These are phyloP conservation scores for Geum urbanum DNA, from an alignment of 306 rosid genomes.

Conservation along the genomic window DNA sequence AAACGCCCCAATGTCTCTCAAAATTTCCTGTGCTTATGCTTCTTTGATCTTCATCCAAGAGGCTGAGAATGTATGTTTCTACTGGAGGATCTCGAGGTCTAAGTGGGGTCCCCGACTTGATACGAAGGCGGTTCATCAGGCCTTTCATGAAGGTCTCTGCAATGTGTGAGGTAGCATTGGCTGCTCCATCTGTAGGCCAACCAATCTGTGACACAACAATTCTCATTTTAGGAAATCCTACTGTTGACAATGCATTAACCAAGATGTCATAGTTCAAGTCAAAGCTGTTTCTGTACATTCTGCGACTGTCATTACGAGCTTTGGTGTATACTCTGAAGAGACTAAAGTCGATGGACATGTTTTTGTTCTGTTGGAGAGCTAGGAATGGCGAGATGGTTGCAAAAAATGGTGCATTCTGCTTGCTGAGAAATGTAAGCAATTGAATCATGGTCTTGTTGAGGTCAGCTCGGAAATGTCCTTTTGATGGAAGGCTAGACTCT, in stretches of 20 bases:
- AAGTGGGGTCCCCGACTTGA: slow-evolving; percentile 66
- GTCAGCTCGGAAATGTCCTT: slow-evolving; percentile 66
- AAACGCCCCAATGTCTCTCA: slow-evolving; percentile 92
- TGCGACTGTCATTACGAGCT: slow-evolving; percentile 51
- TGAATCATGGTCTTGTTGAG: slow-evolving; percentile 78
- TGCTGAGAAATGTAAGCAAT: slow-evolving; percentile 73
- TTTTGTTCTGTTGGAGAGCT: slow-evolving; percentile 53
- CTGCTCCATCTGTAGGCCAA: slow-evolving; percentile 95
- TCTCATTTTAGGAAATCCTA: slow-evolving; percentile 60
- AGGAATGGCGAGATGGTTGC: slow-evolving; percentile 70
- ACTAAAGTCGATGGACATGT: slow-evolving; percentile 63
- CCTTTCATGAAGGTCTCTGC: slow-evolving; percentile 83
- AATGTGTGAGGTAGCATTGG: slow-evolving; percentile 49
- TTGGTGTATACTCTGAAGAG: slow-evolving; percentile 67
- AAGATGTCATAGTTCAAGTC: slow-evolving; percentile 69
- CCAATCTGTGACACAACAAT: slow-evolving; percentile 80
- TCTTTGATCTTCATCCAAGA: slow-evolving; percentile 87
- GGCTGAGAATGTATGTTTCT: slow-evolving; percentile 64
- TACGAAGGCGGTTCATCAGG: slow-evolving; percentile 53
- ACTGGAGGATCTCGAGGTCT: slow-evolving; percentile 54
- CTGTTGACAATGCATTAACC: slow-evolving; percentile 46
- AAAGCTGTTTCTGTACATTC: slow-evolving; percentile 72
- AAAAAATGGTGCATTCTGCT: slow-evolving; percentile 66
- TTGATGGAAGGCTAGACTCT: slow-evolving; percentile 53
- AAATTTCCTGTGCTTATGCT: slow-evolving; percentile 57